phyloP scores from a whole-genome alignment of 176 grass and related monocot genomes.

The Oryza meridionalis region DNA sequence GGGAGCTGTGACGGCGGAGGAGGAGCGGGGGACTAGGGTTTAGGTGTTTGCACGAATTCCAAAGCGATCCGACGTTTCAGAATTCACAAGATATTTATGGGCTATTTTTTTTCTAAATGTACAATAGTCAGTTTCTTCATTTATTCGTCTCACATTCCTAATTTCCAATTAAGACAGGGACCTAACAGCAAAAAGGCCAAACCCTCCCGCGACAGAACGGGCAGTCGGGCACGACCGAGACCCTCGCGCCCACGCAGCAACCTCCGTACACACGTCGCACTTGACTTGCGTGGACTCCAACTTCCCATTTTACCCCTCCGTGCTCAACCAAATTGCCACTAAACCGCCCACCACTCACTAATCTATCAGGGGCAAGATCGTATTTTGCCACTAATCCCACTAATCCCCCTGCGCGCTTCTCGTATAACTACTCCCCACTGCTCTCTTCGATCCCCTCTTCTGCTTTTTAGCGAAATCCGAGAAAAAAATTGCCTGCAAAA shows the following conservation, averaged over 20 bases:
- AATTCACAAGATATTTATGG: too few relatives aligned
- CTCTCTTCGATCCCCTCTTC: background rate
- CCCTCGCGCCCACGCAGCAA: background rate
- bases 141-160: background rate
- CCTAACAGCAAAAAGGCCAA: background rate
- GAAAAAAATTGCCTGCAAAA: background rate
- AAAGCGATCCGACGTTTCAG: too few relatives aligned
- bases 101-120: too few relatives aligned
- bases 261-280: background rate
- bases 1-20: too few relatives aligned
- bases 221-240: background rate
- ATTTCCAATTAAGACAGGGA: background rate
- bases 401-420: background rate
- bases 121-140: too few relatives aligned
- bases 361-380: background rate
- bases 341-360: too few relatives aligned
- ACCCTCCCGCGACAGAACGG: background rate
- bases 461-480: background rate
- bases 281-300: background rate
- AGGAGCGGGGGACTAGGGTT: too few relatives aligned
- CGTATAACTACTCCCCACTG: conserved; percentile 7
- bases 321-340: background rate
- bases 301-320: background rate
- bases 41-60: too few relatives aligned
- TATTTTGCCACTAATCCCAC: background rate